Conservation (phyloP, 73 alveolate species). For the Symbiodinium natans region DNA sequence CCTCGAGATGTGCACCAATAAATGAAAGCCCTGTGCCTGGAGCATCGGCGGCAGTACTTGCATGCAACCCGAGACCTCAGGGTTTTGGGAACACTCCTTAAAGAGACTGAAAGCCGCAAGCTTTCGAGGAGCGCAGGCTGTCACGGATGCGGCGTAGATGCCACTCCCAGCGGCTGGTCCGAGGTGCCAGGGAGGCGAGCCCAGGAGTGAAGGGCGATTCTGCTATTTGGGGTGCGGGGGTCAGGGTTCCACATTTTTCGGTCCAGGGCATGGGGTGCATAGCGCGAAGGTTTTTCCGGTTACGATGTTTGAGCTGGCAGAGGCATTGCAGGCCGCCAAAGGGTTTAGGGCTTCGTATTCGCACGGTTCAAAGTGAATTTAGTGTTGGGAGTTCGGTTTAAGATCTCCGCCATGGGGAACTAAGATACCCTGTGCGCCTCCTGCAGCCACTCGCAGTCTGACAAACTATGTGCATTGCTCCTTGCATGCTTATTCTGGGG, state of each 20-base stretch:
- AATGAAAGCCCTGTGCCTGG: not conserved
- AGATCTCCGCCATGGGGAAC: not conserved
- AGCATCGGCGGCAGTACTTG: not conserved
- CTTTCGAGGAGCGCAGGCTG: no score
- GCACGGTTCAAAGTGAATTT: no score
- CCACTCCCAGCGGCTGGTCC: no score
- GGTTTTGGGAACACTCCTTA: not conserved
- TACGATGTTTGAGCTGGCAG: not conserved
- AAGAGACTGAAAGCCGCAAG: no score
- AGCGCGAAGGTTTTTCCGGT: no score
- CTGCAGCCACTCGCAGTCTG: not conserved
- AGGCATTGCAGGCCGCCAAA: not conserved
- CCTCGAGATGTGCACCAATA: not conserved
- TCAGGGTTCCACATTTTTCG: not conserved
- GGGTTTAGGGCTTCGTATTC: not conserved
- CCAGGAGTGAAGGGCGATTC: no score
- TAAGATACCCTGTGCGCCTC: not conserved
- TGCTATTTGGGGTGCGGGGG: no score
- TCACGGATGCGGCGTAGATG: no score
- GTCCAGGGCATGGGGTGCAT: not conserved
- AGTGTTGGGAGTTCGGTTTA: no score
- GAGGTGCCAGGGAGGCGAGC: no score
- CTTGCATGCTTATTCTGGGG: no score
- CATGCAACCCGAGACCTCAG: not conserved
- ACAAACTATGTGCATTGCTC: not conserved